A percentile compares a stretch with the other conserved stretches of the same genome.
phyloP scores from a whole-genome alignment of 257 asterid genomes.

The Handroanthus guayacan region DNA sequence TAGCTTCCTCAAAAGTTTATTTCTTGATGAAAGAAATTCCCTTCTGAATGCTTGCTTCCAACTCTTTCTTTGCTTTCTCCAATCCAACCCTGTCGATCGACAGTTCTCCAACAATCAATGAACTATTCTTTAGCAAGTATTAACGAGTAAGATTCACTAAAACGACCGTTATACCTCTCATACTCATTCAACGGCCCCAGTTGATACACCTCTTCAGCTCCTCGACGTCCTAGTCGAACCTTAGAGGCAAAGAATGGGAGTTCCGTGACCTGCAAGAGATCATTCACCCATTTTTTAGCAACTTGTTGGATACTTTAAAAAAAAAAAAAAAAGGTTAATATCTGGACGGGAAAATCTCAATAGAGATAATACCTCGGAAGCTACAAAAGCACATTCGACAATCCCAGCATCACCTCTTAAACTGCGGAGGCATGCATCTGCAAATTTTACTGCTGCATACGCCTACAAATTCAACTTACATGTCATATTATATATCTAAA shows the following conservation, averaged over 20 bases:
- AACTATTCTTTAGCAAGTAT: neutral
- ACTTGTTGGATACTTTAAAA: neutral
- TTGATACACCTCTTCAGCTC: conserved; percentile 87
- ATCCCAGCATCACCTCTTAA: conserved; percentile 81
- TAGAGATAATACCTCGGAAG: conserved; percentile 66
- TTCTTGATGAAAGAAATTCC: conserved; percentile 79
- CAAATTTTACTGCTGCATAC: conserved; percentile 91
- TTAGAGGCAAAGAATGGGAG: conserved; percentile 84
- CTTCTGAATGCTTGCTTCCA: conserved; percentile 77
- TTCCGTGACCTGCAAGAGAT: conserved; percentile 68
- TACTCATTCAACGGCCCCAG: conserved; percentile 81
- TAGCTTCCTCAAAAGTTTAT: conserved; percentile 32
- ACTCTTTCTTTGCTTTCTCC: conserved; percentile 84
- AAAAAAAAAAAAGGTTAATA: too few species aligned
- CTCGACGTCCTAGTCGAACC: conserved; percentile 76
- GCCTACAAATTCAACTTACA: conserved; percentile 55
- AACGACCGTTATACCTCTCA: conserved; percentile 62
- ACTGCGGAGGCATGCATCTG: conserved; percentile 87
- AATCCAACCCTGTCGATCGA: conserved; percentile 61
- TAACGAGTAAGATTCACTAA: neutral
- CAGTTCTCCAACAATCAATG: neutral
- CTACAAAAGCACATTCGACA: conserved; percentile 80
- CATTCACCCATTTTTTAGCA: conserved; percentile 1
- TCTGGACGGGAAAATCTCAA: neutral
- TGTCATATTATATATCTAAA: conserved; percentile 24